Conservation (phyloP, 2,329 filamentous ascomycete species). For the Penicillium verrucosum region DNA sequence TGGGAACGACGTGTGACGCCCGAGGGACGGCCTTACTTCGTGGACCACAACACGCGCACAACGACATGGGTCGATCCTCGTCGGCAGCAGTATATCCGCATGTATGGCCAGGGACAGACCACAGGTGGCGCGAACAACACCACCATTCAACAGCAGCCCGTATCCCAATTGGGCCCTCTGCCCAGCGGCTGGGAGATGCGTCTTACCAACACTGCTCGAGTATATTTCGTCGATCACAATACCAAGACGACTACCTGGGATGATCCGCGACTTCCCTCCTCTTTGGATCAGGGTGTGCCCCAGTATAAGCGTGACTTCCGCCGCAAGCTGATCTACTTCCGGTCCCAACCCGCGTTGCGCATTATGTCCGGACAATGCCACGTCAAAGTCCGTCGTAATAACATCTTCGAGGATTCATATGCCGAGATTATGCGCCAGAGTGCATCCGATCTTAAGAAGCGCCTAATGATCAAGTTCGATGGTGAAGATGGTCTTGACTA, state of each 20-base stretch:
- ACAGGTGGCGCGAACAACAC: conserved; percentile 65
- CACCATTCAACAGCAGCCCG: conserved; percentile 92
- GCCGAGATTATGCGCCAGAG: conserved; percentile 97
- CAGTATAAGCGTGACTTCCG: conserved; percentile 99
- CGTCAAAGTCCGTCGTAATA: conserved; percentile 92
- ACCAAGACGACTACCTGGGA: conserved; percentile 99
- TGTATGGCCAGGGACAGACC: conserved; percentile 78
- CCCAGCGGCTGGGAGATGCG: conserved; percentile 99
- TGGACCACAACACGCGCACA: conserved; percentile 96
- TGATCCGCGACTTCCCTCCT: conserved; percentile 90
- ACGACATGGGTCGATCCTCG: conserved; percentile 98
- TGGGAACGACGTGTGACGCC: conserved; percentile 97
- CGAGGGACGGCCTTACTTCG: conserved; percentile 92
- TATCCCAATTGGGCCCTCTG: conserved; percentile 90
- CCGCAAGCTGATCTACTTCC: conserved; percentile 97
- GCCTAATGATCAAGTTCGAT: conserved; percentile 99
- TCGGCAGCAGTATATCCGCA: conserved; percentile 95
- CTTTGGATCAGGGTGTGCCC: conserved; percentile 94
- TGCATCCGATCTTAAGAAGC: conserved; percentile 93
- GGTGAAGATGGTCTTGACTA: conserved; percentile 98
- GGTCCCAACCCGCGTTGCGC: conserved; percentile 91
- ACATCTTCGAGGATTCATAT: conserved; percentile 98
- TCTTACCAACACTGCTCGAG: conserved; percentile 92
- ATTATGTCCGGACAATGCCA: conserved; percentile 96
- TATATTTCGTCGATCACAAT: conserved; percentile 99